These are phyloP conservation scores for Tagetes patula DNA, from an alignment of 129 eudicot genomes.

Conservation along the genomic window DNA sequence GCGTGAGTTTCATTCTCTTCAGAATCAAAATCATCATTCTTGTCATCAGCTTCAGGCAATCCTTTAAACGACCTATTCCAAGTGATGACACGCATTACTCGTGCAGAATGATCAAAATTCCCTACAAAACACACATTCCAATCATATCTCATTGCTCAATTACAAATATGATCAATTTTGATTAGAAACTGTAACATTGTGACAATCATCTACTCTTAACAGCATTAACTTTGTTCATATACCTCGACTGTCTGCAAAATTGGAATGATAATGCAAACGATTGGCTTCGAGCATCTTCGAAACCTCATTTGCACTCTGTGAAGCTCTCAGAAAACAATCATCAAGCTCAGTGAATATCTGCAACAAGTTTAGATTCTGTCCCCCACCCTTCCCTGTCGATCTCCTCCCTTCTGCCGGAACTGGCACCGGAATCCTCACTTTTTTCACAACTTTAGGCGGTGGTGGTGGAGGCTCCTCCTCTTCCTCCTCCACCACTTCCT, in stretches of 20 bases:
- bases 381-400: slow-evolving; percentile 42
- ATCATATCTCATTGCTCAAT: slow-evolving; percentile 1
- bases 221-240: neutral
- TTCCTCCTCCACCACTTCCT: slow-evolving; percentile 37
- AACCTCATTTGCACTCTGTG: slow-evolving; percentile 88
- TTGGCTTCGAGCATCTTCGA: slow-evolving; percentile 94
- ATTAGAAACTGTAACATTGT: neutral
- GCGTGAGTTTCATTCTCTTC: slow-evolving; percentile 99
- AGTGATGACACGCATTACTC: slow-evolving; percentile 94
- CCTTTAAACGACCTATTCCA: slow-evolving; percentile 98
- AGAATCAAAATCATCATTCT: slow-evolving; percentile 78
- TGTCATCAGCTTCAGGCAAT: slow-evolving; percentile 60
- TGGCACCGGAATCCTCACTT: slow-evolving; percentile 43
- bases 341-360: slow-evolving; percentile 76
- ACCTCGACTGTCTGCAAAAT: slow-evolving; percentile 87
- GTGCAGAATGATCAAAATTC: slow-evolving; percentile 89
- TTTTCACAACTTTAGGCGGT: slow-evolving; percentile 44
- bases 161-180: neutral
- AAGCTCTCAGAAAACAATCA: slow-evolving; percentile 88
- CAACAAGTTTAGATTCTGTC: slow-evolving; percentile 41
- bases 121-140: slow-evolving; percentile 46
- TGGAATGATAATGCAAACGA: slow-evolving; percentile 95
- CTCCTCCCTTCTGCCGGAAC: slow-evolving; percentile 42
- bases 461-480: slow-evolving; percentile 53
- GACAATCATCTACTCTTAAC: neutral